Base-by-base conservation (phyloP, 345 rosid genomes). In the Jatropha curcas region DNA sequence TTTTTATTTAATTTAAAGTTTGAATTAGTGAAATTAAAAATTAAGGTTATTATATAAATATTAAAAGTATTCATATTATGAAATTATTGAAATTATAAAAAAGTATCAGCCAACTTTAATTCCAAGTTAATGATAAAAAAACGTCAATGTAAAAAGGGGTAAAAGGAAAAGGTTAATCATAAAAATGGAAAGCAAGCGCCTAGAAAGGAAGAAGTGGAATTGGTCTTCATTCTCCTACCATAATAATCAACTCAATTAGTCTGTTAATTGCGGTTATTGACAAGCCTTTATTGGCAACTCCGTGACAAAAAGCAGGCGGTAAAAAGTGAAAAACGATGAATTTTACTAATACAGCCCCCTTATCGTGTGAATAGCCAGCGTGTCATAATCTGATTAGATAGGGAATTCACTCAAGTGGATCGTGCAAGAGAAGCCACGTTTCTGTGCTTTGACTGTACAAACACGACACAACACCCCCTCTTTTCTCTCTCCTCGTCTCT, bases 351-450 rank as follows among this genome's bases (percentile, higher is more conserved):
- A 20, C n/a, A n/a, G n/a, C 7, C 2, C 1, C 25, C 1, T 19
- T 53, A 20, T 53, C 4, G 24, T 3, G 9, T 3, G 6, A 12
- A 25, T 10, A 27, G 27, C 1, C 41, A 30, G 71, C 84, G 81
- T 83, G 90, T 76, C 84, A 46, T 0, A 3, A 19, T 8, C 2
- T 39, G 10, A 81, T 78, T 80, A 67, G 87, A 46, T 20, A 45
- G 3, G 7, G 17, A 53, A 43, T 11, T 33, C n/a, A 71, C 60
- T 35, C 14, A 25, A 48, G 28, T 22, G 61, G 76, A 60, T 63
- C 74, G 76, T 85, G 73, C 65, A 78, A 80, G 83, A 67, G 86
- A 80, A 78, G 86, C 86, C 88, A 85, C 87, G 75, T 74, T 27
- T 67, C 46, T 39, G 16, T 73, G 78, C 81, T 80, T 80, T 83